Conservation (phyloP, 768 basidiomycete species). For the Mrakia frigida region DNA sequence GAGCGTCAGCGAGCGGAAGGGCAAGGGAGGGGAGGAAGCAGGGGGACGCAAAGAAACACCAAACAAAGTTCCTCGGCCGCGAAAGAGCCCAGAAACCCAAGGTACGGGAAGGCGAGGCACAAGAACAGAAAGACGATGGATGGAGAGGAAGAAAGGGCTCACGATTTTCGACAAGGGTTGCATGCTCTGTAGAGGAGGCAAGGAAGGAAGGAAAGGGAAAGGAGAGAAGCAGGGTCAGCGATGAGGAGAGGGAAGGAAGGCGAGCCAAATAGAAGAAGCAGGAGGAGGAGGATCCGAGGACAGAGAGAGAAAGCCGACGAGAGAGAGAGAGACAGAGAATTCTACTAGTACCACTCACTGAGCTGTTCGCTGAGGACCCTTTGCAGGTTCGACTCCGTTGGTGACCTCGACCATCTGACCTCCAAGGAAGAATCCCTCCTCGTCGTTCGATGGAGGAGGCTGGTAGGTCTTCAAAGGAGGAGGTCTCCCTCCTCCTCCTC, state of each 20-base stretch:
- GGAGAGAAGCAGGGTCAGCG: not conserved
- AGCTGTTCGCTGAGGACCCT: not conserved
- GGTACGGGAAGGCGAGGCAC: not conserved
- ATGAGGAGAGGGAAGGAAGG: not conserved
- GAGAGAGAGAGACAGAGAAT: not conserved
- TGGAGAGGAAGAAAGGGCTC: not conserved
- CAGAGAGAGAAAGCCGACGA: not conserved
- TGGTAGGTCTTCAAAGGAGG: not conserved
- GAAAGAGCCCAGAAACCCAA: not conserved
- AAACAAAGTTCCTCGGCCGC: constrained; percentile 1
- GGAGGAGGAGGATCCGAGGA: not conserved
- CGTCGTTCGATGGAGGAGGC: not conserved
- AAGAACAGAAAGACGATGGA: not conserved
- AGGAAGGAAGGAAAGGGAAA: not conserved
- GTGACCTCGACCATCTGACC: not conserved
- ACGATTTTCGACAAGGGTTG: constrained; percentile 16
- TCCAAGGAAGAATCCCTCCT: not conserved
- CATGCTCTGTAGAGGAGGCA: not conserved
- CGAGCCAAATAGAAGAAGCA: not conserved
- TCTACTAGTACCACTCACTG: not conserved
- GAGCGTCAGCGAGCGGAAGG: not conserved
- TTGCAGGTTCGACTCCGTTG: not conserved
- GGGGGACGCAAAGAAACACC: not conserved
- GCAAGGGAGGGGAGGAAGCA: not conserved
- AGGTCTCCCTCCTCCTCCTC: not conserved